Percentiles rank a stretch among this genome's conserved stretches.
Conservation (phyloP, 208 protist species). For the Crithidia sp. region DNA sequence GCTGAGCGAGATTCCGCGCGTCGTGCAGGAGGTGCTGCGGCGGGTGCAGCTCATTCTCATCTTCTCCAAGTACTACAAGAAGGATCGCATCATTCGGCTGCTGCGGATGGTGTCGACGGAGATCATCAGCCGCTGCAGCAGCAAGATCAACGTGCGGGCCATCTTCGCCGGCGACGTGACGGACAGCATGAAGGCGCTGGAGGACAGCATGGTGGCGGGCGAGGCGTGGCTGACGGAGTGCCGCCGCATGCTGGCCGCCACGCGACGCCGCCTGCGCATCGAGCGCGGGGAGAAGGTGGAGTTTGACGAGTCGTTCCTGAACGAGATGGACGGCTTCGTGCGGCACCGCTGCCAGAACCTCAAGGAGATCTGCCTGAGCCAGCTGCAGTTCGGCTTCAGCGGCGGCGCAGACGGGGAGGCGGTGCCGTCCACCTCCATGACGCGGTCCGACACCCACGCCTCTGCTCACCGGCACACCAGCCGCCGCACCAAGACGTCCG, state of each 20-base stretch:
- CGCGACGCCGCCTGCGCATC: slow-evolving; percentile 69
- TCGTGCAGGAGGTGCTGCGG: slow-evolving; percentile 92
- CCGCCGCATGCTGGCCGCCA: slow-evolving; percentile 87
- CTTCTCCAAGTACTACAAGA: slow-evolving; percentile 95
- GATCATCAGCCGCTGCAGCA: slow-evolving; percentile 96
- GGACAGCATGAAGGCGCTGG: slow-evolving; percentile 89
- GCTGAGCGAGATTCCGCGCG: slow-evolving; percentile 91
- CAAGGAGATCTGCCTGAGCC: slow-evolving; percentile 96
- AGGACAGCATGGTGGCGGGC: slow-evolving; percentile 90
- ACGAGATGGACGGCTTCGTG: slow-evolving; percentile 98
- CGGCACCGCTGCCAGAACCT: slow-evolving; percentile 97
- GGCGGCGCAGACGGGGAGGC: slow-evolving; percentile 32
- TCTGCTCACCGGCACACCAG: slow-evolving; percentile 15
- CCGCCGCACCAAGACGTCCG: slow-evolving; percentile 27
- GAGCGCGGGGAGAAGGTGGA: slow-evolving; percentile 93
- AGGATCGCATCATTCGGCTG: slow-evolving; percentile 93
- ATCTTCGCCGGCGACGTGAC: slow-evolving; percentile 95
- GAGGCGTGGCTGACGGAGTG: slow-evolving; percentile 94
- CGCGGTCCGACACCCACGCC: slow-evolving; percentile 19
- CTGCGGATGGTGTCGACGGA: slow-evolving; percentile 96
- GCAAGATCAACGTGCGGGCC: slow-evolving; percentile 92
- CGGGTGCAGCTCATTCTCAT: slow-evolving; percentile 94
- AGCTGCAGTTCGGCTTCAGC: slow-evolving; percentile 96
- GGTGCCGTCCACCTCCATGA: slow-evolving; percentile 11
- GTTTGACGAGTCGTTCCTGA: slow-evolving; percentile 93